These are phyloP conservation scores for Saccharomycopsis babjevae DNA, from an alignment of 805 yeast genomes.

Conservation along the genomic window DNA sequence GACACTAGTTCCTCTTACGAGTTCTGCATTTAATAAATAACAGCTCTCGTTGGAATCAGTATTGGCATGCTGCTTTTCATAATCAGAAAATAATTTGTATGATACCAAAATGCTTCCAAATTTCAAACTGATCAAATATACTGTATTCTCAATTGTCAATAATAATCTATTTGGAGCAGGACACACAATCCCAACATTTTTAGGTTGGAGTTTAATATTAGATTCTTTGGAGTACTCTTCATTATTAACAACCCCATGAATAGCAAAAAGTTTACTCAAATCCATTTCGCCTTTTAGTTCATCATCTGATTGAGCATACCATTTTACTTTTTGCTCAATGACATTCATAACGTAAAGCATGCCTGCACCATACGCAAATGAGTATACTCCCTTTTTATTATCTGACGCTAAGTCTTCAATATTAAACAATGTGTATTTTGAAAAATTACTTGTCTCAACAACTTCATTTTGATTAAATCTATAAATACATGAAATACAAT, in stretches of 20 bases:
- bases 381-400: neutral
- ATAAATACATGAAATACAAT: neutral
- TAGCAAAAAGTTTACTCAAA: neutral
- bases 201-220: neutral
- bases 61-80: neutral
- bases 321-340: neutral
- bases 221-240: neutral
- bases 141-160: constrained; percentile 2
- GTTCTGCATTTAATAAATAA: constrained; percentile 3
- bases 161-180: constrained; percentile 13
- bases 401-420: neutral
- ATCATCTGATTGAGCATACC: neutral
- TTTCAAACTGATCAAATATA: constrained; percentile 13
- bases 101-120: constrained; percentile 11
- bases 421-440: neutral
- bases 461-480: neutral
- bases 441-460: neutral
- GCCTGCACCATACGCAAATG: neutral
- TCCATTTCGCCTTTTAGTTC: neutral
- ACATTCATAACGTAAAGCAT: neutral
- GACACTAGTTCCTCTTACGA: neutral
- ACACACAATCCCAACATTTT: constrained; percentile 2
- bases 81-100: constrained; percentile 1
- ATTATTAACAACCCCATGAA: neutral
- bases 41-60: neutral